Conservation (phyloP, 352 stramenopile genomes). For the Phytophthora litchii region DNA sequence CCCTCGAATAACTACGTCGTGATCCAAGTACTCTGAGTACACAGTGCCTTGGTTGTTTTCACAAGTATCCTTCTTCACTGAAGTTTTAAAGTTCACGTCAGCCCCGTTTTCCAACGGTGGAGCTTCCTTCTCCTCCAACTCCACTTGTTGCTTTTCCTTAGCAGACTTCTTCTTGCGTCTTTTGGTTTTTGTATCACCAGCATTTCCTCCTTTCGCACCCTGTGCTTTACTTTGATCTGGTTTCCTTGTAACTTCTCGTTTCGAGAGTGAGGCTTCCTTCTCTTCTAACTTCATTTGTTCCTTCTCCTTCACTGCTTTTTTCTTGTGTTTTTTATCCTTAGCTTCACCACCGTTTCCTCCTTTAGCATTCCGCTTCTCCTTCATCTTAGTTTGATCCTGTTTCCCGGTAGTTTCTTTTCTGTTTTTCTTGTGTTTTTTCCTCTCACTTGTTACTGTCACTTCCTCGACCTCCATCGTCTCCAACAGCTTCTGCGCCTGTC, state of each 20-base stretch:
- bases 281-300: conserved; percentile 10
- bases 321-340: conserved; percentile 19
- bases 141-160: neutral
- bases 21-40: conserved; percentile 51
- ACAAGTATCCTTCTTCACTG: conserved; percentile 13
- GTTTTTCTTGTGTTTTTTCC: conserved; percentile 17
- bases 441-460: conserved; percentile 17
- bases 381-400: conserved; percentile 3
- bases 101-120: neutral
- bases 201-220: conserved; percentile 1
- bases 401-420: conserved; percentile 5
- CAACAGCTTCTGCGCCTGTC: conserved; percentile 31
- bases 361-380: neutral
- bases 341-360: neutral
- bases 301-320: conserved; percentile 2
- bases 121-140: conserved; percentile 19
- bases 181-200: conserved; percentile 4
- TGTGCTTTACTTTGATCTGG: conserved; percentile 3
- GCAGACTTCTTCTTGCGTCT: conserved; percentile 18
- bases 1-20: conserved; percentile 33
- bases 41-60: conserved; percentile 13
- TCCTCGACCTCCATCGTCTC: conserved; percentile 8
- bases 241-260: neutral
- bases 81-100: conserved; percentile 9
- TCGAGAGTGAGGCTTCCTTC: conserved; percentile 1